Percentiles rank a stretch among this genome's conserved stretches.
These are phyloP conservation scores for Didymella sp. DNA, from an alignment of 2,329 filamentous ascomycete genomes.

Conservation along the genomic window DNA sequence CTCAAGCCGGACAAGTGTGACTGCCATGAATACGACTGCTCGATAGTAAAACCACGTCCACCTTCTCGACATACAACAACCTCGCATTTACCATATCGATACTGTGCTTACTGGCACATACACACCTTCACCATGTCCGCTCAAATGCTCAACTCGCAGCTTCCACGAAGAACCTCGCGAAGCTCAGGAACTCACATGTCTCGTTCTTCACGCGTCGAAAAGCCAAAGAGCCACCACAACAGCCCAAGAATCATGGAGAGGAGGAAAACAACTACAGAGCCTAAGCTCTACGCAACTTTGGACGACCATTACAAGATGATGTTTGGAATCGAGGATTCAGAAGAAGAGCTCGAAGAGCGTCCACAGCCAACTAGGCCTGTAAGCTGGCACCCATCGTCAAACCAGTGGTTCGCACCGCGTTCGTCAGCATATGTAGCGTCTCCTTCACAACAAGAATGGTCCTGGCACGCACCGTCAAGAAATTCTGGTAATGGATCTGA, in stretches of 20 bases:
- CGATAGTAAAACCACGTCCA: slow-evolving; percentile 19
- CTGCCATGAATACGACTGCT: slow-evolving; percentile 28
- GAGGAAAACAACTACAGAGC: slow-evolving; percentile 48
- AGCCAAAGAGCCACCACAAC: slow-evolving; percentile 50
- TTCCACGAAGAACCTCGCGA: slow-evolving; percentile 43
- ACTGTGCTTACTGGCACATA: slow-evolving; percentile 28
- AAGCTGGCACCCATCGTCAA: slow-evolving; percentile 77
- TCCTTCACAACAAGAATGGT: slow-evolving; percentile 39
- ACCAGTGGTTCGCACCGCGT: slow-evolving; percentile 45
- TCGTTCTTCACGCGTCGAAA: slow-evolving; percentile 49
- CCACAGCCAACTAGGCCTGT: slow-evolving; percentile 60
- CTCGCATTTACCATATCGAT: not conserved
- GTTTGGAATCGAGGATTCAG: slow-evolving; percentile 45
- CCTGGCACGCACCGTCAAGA: slow-evolving; percentile 33
- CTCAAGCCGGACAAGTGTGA: slow-evolving; percentile 28
- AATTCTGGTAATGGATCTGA: slow-evolving; percentile 42
- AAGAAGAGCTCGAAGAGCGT: slow-evolving; percentile 35
- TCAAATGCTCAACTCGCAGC: slow-evolving; percentile 38
- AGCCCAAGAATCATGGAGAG: slow-evolving; percentile 48
- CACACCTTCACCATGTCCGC: slow-evolving; percentile 34
- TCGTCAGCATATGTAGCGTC: slow-evolving; percentile 35
- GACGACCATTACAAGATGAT: slow-evolving; percentile 53
- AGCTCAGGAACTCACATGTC: slow-evolving; percentile 39
- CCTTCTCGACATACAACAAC: slow-evolving; percentile 18
- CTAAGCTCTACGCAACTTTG: slow-evolving; percentile 49